phyloP scores from a whole-genome alignment of 257 asterid species.

The Plantago elongata region DNA sequence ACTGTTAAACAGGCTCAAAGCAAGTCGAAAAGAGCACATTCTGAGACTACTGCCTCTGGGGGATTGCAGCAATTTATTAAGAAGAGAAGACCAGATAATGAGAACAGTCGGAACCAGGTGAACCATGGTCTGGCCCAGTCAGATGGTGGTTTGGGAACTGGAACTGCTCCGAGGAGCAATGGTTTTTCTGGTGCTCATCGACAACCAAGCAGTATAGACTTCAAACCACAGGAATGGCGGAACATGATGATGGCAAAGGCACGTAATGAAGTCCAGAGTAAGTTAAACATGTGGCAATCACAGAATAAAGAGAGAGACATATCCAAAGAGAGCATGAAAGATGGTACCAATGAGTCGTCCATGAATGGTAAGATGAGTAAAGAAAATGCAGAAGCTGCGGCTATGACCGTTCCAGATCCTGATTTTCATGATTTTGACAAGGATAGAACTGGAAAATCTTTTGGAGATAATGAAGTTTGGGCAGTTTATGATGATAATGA shows the following conservation, averaged over 20 bases:
- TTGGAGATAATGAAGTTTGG: slow-evolving; percentile 77
- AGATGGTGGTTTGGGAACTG: not conserved
- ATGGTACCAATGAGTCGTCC: not conserved
- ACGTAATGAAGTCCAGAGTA: slow-evolving; percentile 11
- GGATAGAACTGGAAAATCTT: slow-evolving; percentile 56
- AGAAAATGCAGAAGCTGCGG: slow-evolving; percentile 8
- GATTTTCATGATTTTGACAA: slow-evolving; percentile 72
- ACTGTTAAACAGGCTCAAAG: not conserved
- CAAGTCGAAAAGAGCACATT: not conserved
- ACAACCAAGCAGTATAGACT: not conserved
- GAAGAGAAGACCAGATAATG: not conserved
- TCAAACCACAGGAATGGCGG: slow-evolving; percentile 10
- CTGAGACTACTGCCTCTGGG: not conserved
- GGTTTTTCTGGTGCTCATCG: not conserved
- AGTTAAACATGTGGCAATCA: slow-evolving; percentile 11
- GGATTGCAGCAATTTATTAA: not conserved
- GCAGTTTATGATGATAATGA: slow-evolving; percentile 71
- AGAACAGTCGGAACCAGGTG: not conserved
- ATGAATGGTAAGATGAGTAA: not conserved
- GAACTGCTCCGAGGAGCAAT: not conserved
- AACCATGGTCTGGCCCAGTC: not conserved
- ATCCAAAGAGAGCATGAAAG: slow-evolving; percentile 22
- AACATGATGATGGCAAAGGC: slow-evolving; percentile 18
- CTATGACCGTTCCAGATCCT: slow-evolving; percentile 76
- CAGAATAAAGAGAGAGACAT: slow-evolving; percentile 30